Base-by-base conservation (phyloP, 108 stramenopile species). In the Mediolabrus comicus region DNA sequence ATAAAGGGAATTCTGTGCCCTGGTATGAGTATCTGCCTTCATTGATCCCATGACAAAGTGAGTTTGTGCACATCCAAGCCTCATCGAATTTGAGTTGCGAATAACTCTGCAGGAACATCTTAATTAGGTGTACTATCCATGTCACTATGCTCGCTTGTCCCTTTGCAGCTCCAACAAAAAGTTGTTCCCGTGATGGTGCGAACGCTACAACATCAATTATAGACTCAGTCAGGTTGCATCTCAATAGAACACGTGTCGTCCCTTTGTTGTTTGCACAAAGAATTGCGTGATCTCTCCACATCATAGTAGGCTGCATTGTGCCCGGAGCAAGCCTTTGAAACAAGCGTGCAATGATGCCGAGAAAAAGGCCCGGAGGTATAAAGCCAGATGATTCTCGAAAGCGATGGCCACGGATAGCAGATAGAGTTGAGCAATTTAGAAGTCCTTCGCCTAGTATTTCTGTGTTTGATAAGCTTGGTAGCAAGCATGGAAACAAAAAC, bases 331-430 rank as follows among this genome's bases (percentile, higher is more conserved):
- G 12, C 9, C 38, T 39, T 27, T 41, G 66, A 41, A 29, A 67
- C 27, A 67, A 56, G 13, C 66, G 52, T 67, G 66, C 54, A 4
- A 67, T 3, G 22, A 67, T 17, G 17, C 66, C 66, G 5, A 57
- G 16, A 67, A 67, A 67, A 3, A 67, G 22, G 14, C 66, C 66
- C 0, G 66, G 66, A 30, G 66, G 66, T 0, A 67, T 27, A 27
- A 67, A 67, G 14, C 66, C 66, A 39, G 66, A 67, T n/a, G 28
- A 17, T 30, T 67, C 66, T 26, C 55, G 55, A 27, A 67, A 55
- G 12, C 66, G 66, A 67, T 67, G 66, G 25, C 66, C 66, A 29
- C 55, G 66, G 22, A 67, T 39, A 27, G 66, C 66, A 57, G 52
- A 49, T 4, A 7, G 8, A 49, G 17, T n/a, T 39, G 55, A 14